A percentile compares a stretch with the other conserved stretches of the same genome.
Conservation (phyloP, 305 asterid genomes). For the Galium porrigens region DNA sequence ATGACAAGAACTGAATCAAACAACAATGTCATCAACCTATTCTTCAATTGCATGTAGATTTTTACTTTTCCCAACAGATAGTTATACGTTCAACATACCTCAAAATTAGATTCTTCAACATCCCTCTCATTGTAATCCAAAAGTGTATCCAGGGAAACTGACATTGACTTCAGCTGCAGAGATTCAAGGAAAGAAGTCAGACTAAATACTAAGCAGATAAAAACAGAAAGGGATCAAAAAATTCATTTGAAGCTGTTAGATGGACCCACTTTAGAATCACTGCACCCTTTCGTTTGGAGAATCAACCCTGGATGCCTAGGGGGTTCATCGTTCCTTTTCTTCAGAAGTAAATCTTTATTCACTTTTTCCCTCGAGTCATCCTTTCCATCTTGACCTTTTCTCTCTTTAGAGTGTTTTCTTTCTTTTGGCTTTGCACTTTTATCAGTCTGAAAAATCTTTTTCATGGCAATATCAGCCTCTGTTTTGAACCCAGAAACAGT, state of each 20-base stretch:
- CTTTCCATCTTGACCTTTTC: conserved; percentile 28
- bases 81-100: conserved; percentile 31
- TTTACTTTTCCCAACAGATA: no score
- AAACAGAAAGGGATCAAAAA: background rate
- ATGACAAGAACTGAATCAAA: background rate
- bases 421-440: conserved; percentile 31
- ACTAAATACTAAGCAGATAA: background rate
- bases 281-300: conserved; percentile 62
- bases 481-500: conserved; percentile 27
- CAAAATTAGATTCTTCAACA: conserved; percentile 73
- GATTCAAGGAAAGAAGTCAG: conserved; percentile 2
- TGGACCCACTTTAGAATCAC: conserved; percentile 55
- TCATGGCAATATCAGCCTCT: conserved; percentile 24
- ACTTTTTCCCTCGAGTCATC: conserved; percentile 35
- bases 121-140: conserved; percentile 75
- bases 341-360: conserved; percentile 38
- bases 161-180: conserved; percentile 57
- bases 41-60: background rate
- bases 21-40: background rate
- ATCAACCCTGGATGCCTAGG: conserved; percentile 88
- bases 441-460: conserved; percentile 29
- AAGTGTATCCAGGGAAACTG: conserved; percentile 90
- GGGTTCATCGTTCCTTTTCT: conserved; percentile 50
- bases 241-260: background rate
- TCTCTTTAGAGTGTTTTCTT: conserved; percentile 33